Evolutionary conservation across 1,139 yeast genomes (phyloP).

Genomic region (Pneumocystis carinii): DNA sequence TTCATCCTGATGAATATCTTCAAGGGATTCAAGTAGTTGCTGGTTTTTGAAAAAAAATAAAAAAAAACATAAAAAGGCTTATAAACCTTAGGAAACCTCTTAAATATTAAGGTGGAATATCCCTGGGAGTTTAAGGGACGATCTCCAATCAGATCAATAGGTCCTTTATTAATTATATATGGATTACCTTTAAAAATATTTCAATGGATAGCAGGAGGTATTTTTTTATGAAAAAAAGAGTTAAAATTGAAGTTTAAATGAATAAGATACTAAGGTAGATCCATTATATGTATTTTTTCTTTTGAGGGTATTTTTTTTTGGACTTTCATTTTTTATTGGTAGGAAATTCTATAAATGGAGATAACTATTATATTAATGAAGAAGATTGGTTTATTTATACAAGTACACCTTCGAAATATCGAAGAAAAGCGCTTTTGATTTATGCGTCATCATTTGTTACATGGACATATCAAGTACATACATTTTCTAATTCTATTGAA

Average conservation of each 20-base stretch:
- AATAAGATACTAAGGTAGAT: slow-evolving; percentile 13
- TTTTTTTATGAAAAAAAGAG: neutral
- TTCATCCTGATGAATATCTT: slow-evolving; percentile 96
- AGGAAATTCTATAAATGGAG: slow-evolving; percentile 1
- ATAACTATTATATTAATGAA: neutral
- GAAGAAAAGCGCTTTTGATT: slow-evolving; percentile 3
- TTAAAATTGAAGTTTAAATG: neutral
- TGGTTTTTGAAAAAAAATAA: slow-evolving; percentile 16
- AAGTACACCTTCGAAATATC: neutral
- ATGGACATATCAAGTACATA: slow-evolving; percentile 67
- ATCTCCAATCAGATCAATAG: slow-evolving; percentile 57
- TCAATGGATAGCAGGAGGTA: slow-evolving; percentile 5
- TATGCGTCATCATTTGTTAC: slow-evolving; percentile 38
- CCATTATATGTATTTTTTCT: slow-evolving; percentile 37
- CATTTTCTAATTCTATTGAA: slow-evolving; percentile 78
- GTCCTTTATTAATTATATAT: slow-evolving; percentile 52
- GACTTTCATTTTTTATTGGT: slow-evolving; percentile 24
- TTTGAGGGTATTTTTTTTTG: slow-evolving; percentile 42
- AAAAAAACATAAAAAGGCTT: neutral
- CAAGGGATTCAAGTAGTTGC: slow-evolving; percentile 70
- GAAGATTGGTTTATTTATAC: neutral
- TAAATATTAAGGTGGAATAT: slow-evolving; percentile 37
- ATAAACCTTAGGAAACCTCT: slow-evolving; percentile 22
- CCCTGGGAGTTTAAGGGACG: slow-evolving; percentile 74
- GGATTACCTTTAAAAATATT: slow-evolving; percentile 40